These are phyloP conservation scores for Acacia melanoxylon DNA, from an alignment of 306 rosid genomes.

Conservation along the genomic window DNA sequence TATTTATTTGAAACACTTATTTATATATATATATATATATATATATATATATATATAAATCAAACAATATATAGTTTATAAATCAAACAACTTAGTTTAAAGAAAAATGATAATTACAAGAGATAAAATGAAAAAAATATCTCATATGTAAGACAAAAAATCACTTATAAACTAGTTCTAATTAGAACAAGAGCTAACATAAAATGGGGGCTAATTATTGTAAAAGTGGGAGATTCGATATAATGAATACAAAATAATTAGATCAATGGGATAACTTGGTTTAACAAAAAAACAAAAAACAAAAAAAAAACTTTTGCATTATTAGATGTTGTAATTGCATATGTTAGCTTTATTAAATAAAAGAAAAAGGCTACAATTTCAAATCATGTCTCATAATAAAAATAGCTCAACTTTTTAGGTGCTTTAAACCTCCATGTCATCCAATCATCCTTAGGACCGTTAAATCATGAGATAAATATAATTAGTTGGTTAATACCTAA, in stretches of 20 bases:
- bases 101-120: too few relatives aligned
- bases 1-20: too few relatives aligned
- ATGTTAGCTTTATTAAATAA: background rate
- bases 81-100: too few relatives aligned
- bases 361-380: background rate
- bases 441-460: background rate
- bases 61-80: too few relatives aligned
- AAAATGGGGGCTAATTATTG: background rate
- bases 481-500: background rate
- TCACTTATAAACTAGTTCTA: too few relatives aligned
- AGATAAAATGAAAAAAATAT: too few relatives aligned
- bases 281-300: background rate
- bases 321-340: background rate
- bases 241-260: background rate
- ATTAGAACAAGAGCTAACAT: too few relatives aligned
- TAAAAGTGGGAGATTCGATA: slow-evolving; percentile 3
- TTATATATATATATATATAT: too few relatives aligned
- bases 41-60: too few relatives aligned
- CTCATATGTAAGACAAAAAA: too few relatives aligned
- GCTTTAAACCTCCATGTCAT: background rate
- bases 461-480: background rate
- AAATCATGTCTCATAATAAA: background rate
- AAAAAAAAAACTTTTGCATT: background rate
- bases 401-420: background rate
- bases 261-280: background rate